Percentiles rank a stretch among this genome's conserved stretches.
Evolutionary conservation across 139 green algal species (phyloP).

Genomic region (Parachlorella kessleri): DNA sequence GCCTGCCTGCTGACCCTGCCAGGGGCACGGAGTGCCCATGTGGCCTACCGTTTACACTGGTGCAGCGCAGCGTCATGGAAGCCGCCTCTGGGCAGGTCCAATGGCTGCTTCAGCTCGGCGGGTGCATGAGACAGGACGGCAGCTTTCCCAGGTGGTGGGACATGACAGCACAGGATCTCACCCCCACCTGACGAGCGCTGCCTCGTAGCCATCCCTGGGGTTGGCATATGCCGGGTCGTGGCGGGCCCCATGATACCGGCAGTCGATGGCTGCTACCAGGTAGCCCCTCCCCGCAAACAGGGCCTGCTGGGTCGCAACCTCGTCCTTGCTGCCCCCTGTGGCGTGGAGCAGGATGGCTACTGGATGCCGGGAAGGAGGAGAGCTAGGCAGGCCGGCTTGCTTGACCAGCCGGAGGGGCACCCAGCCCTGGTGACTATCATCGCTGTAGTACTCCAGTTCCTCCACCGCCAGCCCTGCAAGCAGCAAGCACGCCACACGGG

Average conservation of each 20-base stretch:
- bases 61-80: too few relatives aligned
- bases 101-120: too few relatives aligned
- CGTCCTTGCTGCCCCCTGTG: conserved; percentile 50
- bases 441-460: conserved; percentile 24
- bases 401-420: conserved; percentile 53
- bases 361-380: conserved; percentile 3
- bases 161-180: too few relatives aligned
- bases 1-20: neutral
- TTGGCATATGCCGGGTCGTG: neutral
- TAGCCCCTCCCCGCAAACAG: conserved; percentile 53
- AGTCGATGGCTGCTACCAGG: conserved; percentile 61
- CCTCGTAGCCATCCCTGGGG: conserved; percentile 47
- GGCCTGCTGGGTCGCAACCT: conserved; percentile 33
- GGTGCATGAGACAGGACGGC: too few relatives aligned
- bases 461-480: conserved; percentile 23
- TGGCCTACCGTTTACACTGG: too few relatives aligned
- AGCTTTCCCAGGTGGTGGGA: too few relatives aligned
- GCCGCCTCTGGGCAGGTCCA: too few relatives aligned
- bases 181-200: conserved; percentile 47
- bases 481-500: neutral
- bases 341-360: conserved; percentile 50
- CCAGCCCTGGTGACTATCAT: conserved; percentile 47
- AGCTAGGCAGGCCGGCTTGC: neutral
- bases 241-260: conserved; percentile 59
- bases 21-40: neutral